Conservation (phyloP, 306 rosid species). For the Clitoria ternatea region DNA sequence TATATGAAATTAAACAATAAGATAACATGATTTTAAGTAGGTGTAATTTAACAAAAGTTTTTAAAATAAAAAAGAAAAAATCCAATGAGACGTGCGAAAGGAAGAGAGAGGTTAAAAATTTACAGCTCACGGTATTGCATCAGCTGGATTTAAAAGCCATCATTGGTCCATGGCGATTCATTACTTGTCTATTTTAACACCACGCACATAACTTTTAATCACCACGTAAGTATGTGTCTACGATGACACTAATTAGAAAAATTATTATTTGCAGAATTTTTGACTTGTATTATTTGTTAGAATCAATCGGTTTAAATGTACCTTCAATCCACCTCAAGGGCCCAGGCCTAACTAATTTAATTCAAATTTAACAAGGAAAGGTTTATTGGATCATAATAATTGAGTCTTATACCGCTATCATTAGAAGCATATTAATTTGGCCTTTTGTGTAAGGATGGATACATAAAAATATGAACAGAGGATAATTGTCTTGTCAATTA, state of each 20-base stretch:
- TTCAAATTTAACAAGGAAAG: background rate
- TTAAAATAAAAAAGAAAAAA: background rate
- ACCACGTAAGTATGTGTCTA: constrained; percentile 22
- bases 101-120: constrained; percentile 6
- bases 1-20: no score
- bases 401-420: constrained; percentile 16
- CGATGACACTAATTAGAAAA: constrained; percentile 12
- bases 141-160: constrained; percentile 5
- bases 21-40: no score
- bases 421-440: constrained; percentile 14
- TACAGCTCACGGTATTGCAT: constrained; percentile 32
- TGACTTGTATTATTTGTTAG: constrained; percentile 7
- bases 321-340: constrained; percentile 34
- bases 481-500: constrained; percentile 6
- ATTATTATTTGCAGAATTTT: constrained; percentile 7
- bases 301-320: constrained; percentile 29
- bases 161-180: background rate
- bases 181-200: constrained; percentile 17
- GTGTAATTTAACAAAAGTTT: background rate
- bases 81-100: background rate
- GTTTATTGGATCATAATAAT: constrained; percentile 5
- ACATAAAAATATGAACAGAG: background rate
- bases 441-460: background rate
- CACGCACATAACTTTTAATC: constrained; percentile 23
- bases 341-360: constrained; percentile 3